Conservation (phyloP, 805 yeast genomes). For the Zygosaccharomyces bisporus region DNA sequence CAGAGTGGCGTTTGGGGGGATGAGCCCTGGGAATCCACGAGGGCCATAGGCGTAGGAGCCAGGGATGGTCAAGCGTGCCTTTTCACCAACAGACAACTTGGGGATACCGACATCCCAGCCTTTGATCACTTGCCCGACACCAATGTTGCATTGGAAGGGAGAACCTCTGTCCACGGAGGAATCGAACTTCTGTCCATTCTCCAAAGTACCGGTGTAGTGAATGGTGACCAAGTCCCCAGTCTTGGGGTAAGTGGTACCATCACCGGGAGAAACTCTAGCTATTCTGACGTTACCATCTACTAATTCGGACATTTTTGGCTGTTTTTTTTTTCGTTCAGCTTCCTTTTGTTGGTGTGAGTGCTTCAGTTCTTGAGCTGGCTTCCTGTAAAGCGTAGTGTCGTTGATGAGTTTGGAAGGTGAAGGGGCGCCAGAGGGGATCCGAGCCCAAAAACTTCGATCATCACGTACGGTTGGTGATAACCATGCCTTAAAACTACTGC, state of each 20-base stretch:
- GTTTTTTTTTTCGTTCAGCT: background rate
- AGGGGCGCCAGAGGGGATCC: too few species aligned
- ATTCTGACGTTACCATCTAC: conserved; percentile 40
- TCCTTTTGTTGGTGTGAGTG: background rate
- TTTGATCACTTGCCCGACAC: conserved; percentile 93
- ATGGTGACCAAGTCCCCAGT: conserved; percentile 86
- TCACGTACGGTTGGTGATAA: background rate
- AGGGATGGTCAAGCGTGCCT: conserved; percentile 88
- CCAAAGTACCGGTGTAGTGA: conserved; percentile 93
- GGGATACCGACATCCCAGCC: conserved; percentile 98
- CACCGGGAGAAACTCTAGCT: conserved; percentile 52
- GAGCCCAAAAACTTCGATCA: too few species aligned
- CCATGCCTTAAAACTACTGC: background rate
- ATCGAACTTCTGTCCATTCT: conserved; percentile 93
- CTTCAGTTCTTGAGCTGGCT: background rate
- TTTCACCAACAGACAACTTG: conserved; percentile 85
- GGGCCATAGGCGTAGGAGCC: conserved; percentile 91
- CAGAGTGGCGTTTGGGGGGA: conserved; percentile 95
- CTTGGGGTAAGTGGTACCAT: conserved; percentile 82
- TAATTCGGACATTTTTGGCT: conserved; percentile 32
- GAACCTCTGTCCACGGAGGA: conserved; percentile 92
- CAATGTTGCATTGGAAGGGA: conserved; percentile 91
- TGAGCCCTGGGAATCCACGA: conserved; percentile 94
- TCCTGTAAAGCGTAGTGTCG: background rate
- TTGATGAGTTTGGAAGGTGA: background rate